Evolutionary conservation across 169 alveolate genomes (phyloP), one percentile per base, ranked within the genome.

Genomic region (Besnoitia besnoiti): DNA sequence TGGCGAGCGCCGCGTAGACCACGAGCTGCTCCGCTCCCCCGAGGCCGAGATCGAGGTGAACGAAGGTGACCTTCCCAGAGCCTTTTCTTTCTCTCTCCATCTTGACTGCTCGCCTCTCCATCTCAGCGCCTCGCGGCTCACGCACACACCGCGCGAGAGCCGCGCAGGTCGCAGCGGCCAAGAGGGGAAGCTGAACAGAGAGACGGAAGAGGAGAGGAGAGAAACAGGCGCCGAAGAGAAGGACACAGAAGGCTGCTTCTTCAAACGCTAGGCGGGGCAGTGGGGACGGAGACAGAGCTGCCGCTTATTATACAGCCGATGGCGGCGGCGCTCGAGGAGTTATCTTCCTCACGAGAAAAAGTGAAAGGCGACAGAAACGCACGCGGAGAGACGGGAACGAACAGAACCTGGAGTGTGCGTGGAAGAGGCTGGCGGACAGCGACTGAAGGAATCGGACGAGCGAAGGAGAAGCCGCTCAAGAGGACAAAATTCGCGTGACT

Each of bases 21-120:
- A 98, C 95, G 50, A 98, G 96, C 93, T 98, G 97, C 93, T 98
- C 99, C 24, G 99, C 99, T 12, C 99, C 99, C 59, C 99, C 99
- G 37, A 98, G 97, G 49, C 99, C 99, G 82, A 97, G 95, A 92
- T 98, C 99, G 21, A 98, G 98, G 91, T 98, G 99, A 50, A 98
- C 92, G 80, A 98, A 97, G 12, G 99, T 73, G 46, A 39, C 16
- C 27, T n/a, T 73, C 12, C 39, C 14, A 51, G 67, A 51, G 24
- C n/a, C 14, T 51, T 24, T 51, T 51, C 67, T 14, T 16, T 51
- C 14, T 14, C 67, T 51, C 24, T 51, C 24, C 67, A 51, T 51
- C 39, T n/a, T 73, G n/a, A 0, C 40, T 73, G 47, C 24, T 73
- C 44, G 16, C 82, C 24, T 30, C 82, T 10, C 82, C 46, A 3